Evolutionary conservation across 257 asterid species (phyloP).

Genomic region (Echium plantagineum): DNA sequence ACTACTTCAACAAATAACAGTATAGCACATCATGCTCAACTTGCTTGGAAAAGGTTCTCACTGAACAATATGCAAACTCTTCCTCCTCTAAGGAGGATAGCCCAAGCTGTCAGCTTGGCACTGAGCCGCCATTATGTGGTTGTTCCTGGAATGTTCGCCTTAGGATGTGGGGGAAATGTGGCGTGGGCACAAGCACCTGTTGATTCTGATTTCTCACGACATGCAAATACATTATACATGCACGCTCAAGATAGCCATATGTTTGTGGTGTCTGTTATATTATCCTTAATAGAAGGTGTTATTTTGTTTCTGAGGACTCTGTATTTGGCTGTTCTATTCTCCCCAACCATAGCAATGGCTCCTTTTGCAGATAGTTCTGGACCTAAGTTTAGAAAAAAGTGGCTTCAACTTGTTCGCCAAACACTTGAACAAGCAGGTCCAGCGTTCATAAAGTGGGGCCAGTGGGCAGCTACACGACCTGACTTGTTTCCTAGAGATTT

Average conservation of each 20-base stretch:
- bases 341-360: slow-evolving; percentile 81
- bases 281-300: slow-evolving; percentile 38
- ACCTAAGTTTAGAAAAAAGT: slow-evolving; percentile 48
- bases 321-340: slow-evolving; percentile 55
- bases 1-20: slow-evolving; percentile 28
- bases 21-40: slow-evolving; percentile 34
- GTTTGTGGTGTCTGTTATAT: slow-evolving; percentile 29
- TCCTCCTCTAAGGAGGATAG: slow-evolving; percentile 39
- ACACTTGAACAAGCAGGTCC: slow-evolving; percentile 95
- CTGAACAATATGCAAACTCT: slow-evolving; percentile 20
- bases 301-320: slow-evolving; percentile 57
- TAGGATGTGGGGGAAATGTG: slow-evolving; percentile 40
- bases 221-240: slow-evolving; percentile 35
- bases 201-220: slow-evolving; percentile 28
- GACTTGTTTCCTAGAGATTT: slow-evolving; percentile 83
- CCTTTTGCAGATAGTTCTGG: slow-evolving; percentile 86
- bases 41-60: slow-evolving; percentile 54
- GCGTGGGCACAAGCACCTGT: slow-evolving; percentile 43
- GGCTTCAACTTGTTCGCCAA: slow-evolving; percentile 78
- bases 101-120: slow-evolving; percentile 80
- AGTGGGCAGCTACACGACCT: slow-evolving; percentile 98
- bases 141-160: slow-evolving; percentile 60
- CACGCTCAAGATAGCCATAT: slow-evolving; percentile 61
- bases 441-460: slow-evolving; percentile 98
- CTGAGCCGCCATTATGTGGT: slow-evolving; percentile 47